Evolutionary conservation across 2,329 filamentous ascomycete species (phyloP).

Genomic region (Pochonia chlamydosporia): DNA sequence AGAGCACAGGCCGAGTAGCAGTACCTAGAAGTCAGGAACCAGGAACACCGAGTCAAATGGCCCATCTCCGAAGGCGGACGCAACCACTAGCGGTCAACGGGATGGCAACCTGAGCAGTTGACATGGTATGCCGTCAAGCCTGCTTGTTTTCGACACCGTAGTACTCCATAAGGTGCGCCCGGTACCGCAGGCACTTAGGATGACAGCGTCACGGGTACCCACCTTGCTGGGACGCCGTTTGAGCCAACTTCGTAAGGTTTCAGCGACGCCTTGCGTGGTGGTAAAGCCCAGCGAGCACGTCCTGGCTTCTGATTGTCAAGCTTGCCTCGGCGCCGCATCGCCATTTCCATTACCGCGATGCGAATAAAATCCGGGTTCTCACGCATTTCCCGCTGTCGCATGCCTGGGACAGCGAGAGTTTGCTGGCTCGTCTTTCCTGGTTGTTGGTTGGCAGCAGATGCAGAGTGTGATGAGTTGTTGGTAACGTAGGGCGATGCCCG

Average conservation of each 20-base stretch:
- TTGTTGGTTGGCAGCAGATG: conserved; percentile 11
- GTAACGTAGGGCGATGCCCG: conserved; percentile 21
- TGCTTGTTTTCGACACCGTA: too few species aligned
- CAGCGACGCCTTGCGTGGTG: conserved; percentile 50
- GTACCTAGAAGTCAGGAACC: too few species aligned
- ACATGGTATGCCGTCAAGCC: too few species aligned
- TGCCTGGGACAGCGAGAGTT: conserved; percentile 32
- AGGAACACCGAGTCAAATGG: too few species aligned
- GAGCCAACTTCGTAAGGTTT: conserved; percentile 51
- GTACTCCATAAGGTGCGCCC: not conserved
- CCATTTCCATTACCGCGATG: conserved; percentile 66
- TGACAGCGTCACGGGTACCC: conserved; percentile 35
- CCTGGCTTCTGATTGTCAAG: conserved; percentile 61
- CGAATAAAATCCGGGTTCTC: conserved; percentile 68
- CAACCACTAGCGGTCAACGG: too few species aligned
- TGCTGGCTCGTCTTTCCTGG: conserved; percentile 23
- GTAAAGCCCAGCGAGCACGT: conserved; percentile 62
- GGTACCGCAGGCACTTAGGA: conserved; percentile 12
- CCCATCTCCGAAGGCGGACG: too few species aligned
- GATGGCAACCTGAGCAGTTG: too few species aligned
- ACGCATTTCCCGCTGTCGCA: conserved; percentile 60
- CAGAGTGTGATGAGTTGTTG: not conserved
- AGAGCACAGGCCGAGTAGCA: too few species aligned
- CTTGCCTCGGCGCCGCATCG: conserved; percentile 62
- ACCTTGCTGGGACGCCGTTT: conserved; percentile 55